These are phyloP conservation scores for Wallemia hederae DNA, from an alignment of 1,284 basidiomycete species.

Conservation along the genomic window DNA sequence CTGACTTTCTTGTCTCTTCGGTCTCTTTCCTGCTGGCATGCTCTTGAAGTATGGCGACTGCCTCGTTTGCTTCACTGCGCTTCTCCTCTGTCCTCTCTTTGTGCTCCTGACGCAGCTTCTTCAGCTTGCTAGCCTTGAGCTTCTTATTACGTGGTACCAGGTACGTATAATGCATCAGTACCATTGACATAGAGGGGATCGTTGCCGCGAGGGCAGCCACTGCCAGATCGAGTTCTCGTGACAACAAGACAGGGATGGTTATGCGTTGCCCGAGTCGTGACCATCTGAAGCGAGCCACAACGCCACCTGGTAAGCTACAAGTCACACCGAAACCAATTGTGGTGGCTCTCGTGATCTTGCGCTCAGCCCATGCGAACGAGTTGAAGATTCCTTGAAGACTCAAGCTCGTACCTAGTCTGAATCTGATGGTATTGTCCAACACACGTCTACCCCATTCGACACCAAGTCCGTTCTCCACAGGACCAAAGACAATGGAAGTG, in stretches of 20 bases:
- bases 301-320: conserved; percentile 11
- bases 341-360: conserved; percentile 15
- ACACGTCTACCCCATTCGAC: conserved; percentile 11
- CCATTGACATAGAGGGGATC: conserved; percentile 24
- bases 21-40: conserved; percentile 17
- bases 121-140: conserved; percentile 14
- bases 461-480: conserved; percentile 8
- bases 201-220: conserved; percentile 20
- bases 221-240: conserved; percentile 22
- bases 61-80: conserved; percentile 28
- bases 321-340: conserved; percentile 13
- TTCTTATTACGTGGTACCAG: conserved; percentile 26
- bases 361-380: conserved; percentile 12
- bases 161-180: conserved; percentile 27
- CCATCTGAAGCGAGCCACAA: conserved; percentile 17
- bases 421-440: conserved; percentile 11
- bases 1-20: conserved; percentile 17
- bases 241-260: conserved; percentile 26
- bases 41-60: conserved; percentile 18
- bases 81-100: conserved; percentile 30
- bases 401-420: conserved; percentile 11
- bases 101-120: conserved; percentile 28
- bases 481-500: conserved; percentile 2
- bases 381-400: conserved; percentile 12
- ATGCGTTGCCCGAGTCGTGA: conserved; percentile 26